These are phyloP conservation scores for Murraya koenigii DNA, from an alignment of 345 rosid genomes.

Conservation along the genomic window DNA sequence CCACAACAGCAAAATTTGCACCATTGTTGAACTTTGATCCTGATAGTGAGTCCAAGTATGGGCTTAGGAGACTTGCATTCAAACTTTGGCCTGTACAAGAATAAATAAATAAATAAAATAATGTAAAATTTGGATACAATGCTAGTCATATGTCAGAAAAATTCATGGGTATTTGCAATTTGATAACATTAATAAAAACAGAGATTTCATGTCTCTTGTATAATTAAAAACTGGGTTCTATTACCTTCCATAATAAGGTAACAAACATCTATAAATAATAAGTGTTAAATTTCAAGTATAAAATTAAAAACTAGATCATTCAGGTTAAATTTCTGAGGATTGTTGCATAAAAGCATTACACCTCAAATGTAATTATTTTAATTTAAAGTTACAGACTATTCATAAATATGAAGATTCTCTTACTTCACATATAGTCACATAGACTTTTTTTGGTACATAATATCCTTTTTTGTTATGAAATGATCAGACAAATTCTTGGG, in stretches of 20 bases:
- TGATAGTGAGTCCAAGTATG: constrained; percentile 70
- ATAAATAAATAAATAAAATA: neutral
- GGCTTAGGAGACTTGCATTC: constrained; percentile 59
- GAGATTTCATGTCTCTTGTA: neutral
- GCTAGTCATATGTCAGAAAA: too few relatives aligned
- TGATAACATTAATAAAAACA: neutral
- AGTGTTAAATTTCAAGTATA: too few relatives aligned
- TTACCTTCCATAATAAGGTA: too few relatives aligned
- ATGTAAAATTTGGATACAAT: neutral
- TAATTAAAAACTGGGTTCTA: too few relatives aligned
- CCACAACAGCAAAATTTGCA: constrained; percentile 72
- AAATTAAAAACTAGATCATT: too few relatives aligned
- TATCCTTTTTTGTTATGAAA: too few relatives aligned
- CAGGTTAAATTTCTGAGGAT: neutral
- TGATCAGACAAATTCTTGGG: too few relatives aligned
- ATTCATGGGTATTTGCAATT: neutral
- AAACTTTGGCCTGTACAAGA: constrained; percentile 70
- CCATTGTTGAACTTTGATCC: constrained; percentile 65
- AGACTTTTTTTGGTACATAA: too few relatives aligned
- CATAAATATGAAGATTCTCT: too few relatives aligned
- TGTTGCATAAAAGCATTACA: neutral
- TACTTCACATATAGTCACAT: too few relatives aligned
- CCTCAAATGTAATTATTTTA: neutral
- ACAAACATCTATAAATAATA: too few relatives aligned
- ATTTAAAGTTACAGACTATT: too few relatives aligned